phyloP scores from a whole-genome alignment of 495 filamentous ascomycete species.

The Lineolata rhizophorae region DNA sequence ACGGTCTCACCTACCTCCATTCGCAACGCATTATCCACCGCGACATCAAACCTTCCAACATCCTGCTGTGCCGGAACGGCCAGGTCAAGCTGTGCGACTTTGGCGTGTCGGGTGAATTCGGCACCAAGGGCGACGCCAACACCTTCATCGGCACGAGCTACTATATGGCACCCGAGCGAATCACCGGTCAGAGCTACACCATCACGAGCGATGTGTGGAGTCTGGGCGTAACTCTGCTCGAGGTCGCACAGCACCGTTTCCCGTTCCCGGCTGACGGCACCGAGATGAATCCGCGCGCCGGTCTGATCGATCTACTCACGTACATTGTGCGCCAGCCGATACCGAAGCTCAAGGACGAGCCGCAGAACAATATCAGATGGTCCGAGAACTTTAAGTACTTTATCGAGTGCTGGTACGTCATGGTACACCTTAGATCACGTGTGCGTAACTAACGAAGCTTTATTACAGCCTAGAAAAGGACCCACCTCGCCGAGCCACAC shows the following conservation, averaged over 20 bases:
- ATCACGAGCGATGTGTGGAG: conserved; percentile 98
- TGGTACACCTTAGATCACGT: background rate
- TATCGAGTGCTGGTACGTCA: conserved; percentile 91
- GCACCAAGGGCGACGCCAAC: conserved; percentile 94
- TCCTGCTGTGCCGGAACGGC: conserved; percentile 76
- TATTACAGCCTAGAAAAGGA: conserved; percentile 73
- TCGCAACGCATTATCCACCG: conserved; percentile 92
- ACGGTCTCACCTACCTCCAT: conserved; percentile 90
- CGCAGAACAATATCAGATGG: conserved; percentile 60
- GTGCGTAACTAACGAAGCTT: conserved; percentile 8
- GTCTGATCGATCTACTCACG: conserved; percentile 81
- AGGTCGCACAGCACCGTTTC: conserved; percentile 95
- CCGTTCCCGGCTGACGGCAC: conserved; percentile 94
- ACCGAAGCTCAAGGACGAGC: conserved; percentile 90
- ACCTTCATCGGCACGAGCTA: conserved; percentile 98
- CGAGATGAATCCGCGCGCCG: conserved; percentile 69
- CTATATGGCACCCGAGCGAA: conserved; percentile 97
- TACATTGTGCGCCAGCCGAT: conserved; percentile 95
- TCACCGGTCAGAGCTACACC: conserved; percentile 91
- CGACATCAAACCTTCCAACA: conserved; percentile 97
- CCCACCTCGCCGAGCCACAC: conserved; percentile 59
- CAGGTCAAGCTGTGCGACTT: conserved; percentile 97
- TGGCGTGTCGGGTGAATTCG: conserved; percentile 90
- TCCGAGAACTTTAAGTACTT: conserved; percentile 96
- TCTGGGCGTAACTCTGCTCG: conserved; percentile 80